Evolutionary conservation across 2,329 filamentous ascomycete species (phyloP).

Genomic region (Cytospora piceicola): DNA sequence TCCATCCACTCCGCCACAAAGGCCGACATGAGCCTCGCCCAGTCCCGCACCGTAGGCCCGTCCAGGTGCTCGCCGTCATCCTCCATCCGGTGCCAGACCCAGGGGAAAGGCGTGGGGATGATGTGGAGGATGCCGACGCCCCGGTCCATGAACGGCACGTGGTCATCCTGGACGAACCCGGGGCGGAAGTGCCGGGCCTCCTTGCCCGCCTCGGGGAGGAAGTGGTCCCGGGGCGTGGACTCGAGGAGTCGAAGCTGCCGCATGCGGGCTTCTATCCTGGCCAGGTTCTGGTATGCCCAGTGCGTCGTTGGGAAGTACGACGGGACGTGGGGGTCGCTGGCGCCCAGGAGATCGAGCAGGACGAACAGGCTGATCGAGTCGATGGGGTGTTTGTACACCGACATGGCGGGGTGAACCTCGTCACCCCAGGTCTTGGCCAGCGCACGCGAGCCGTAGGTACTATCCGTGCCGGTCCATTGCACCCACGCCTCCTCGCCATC

Average conservation of each 20-base stretch:
- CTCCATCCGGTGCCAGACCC: slow-evolving; percentile 71
- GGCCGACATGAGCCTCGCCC: slow-evolving; percentile 72
- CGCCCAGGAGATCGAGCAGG: slow-evolving; percentile 86
- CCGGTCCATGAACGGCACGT: slow-evolving; percentile 74
- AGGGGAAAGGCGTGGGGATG: slow-evolving; percentile 72
- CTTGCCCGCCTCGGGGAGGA: slow-evolving; percentile 41
- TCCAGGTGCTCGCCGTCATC: slow-evolving; percentile 78
- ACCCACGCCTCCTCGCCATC: slow-evolving; percentile 84
- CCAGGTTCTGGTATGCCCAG: slow-evolving; percentile 86
- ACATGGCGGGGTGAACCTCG: slow-evolving; percentile 66
- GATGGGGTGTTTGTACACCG: slow-evolving; percentile 70
- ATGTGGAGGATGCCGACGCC: slow-evolving; percentile 78
- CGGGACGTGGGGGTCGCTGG: slow-evolving; percentile 69
- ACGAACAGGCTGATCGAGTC: slow-evolving; percentile 80
- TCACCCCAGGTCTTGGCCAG: slow-evolving; percentile 75
- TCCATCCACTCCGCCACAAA: slow-evolving; percentile 84
- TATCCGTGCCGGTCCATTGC: slow-evolving; percentile 72
- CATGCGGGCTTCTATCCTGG: slow-evolving; percentile 73
- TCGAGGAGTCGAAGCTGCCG: slow-evolving; percentile 69
- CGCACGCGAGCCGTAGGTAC: slow-evolving; percentile 74
- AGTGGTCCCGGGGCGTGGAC: slow-evolving; percentile 45
- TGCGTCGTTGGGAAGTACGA: slow-evolving; percentile 91
- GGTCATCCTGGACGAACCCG: slow-evolving; percentile 67
- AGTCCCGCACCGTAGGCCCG: slow-evolving; percentile 72
- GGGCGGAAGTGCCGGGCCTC: slow-evolving; percentile 44